Evolutionary conservation across 2,329 filamentous ascomycete genomes (phyloP), one percentile per base, ranked within the genome.

Genomic region (Nothophaeocryptopus gaeumannii): DNA sequence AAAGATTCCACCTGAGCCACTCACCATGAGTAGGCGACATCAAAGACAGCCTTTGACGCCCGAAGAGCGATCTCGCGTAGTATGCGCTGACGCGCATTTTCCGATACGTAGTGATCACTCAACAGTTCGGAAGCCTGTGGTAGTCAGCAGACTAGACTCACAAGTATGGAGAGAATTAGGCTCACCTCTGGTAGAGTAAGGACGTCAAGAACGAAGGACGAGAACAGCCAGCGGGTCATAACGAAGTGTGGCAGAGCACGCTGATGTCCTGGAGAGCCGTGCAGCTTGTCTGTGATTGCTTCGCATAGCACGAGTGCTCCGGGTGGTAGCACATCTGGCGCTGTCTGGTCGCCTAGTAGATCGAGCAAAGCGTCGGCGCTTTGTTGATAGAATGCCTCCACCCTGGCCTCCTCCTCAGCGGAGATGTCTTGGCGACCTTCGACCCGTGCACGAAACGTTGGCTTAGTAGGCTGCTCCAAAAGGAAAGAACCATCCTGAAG

Each of bases 401-500:
- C 86, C 13, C 86, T 85, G 61, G 88, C 84, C 54, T 88, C 88
- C 64, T 93, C 87, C 67, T 92, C 87, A 50, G 84, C 81, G 8
- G 59, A 47, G 55, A 84, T 84, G 74, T 88, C 87, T 55, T 84
- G 78, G 47, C 85, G 84, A 35, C 88, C 75, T 70, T 89, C 84
- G 5, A 85, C 80, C 56, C 85, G 78, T 53, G 84, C 83, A 32
- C 84, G 81, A 55, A 86, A 64, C 7, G 70, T 79, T 61, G 89
- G 86, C 64, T 90, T 86, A 68, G 91, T 88, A 63, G 88, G 84
- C 64, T 87, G 85, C 64, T 96, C 90, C 60, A 96, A 77, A 50
- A 97, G 77, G 66, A 96, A 96, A 34, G 90, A 86, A 58, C 93
- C 93, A 62, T 95, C 88, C 70, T 96, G 89, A 30, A 99, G 80